A percentile compares a stretch with the other conserved stretches of the same genome.
phyloP scores from a whole-genome alignment of 1,284 basidiomycete genomes.

The Takashimella tepidaria region DNA sequence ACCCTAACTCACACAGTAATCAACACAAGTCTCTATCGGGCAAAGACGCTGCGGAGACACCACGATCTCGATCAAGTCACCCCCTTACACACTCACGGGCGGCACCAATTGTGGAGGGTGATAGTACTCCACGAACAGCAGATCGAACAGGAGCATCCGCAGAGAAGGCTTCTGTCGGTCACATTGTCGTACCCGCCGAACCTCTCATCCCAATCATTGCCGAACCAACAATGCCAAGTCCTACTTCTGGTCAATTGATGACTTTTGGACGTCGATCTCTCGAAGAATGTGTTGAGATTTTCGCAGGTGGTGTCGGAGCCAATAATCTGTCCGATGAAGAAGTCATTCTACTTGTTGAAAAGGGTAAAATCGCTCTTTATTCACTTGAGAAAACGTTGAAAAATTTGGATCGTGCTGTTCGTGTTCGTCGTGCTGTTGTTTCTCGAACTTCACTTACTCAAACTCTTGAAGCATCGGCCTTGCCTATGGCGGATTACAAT shows the following conservation, averaged over 20 bases:
- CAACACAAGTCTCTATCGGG: neutral
- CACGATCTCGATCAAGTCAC: neutral
- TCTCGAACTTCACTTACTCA: slow-evolving; percentile 82
- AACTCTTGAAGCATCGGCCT: slow-evolving; percentile 74
- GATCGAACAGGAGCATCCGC: slow-evolving; percentile 5
- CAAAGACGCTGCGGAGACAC: neutral
- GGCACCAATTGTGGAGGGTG: slow-evolving; percentile 14
- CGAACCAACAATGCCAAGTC: slow-evolving; percentile 6
- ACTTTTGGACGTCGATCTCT: slow-evolving; percentile 54
- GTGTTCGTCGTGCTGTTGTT: slow-evolving; percentile 80
- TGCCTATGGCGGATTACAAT: slow-evolving; percentile 85
- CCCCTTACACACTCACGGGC: neutral
- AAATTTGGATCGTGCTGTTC: slow-evolving; percentile 80
- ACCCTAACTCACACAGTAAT: neutral
- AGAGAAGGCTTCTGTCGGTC: slow-evolving; percentile 18
- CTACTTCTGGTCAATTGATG: slow-evolving; percentile 5
- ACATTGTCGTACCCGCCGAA: slow-evolving; percentile 23
- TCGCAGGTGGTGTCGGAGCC: slow-evolving; percentile 65
- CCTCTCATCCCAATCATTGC: slow-evolving; percentile 31
- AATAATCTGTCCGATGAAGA: slow-evolving; percentile 82
- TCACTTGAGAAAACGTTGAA: slow-evolving; percentile 89
- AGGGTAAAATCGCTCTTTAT: slow-evolving; percentile 89
- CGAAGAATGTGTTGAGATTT: slow-evolving; percentile 80
- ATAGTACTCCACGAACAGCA: slow-evolving; percentile 25
- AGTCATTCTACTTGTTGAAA: slow-evolving; percentile 79